Conservation (phyloP, 495 filamentous ascomycete genomes). For the Xylaria longipes region DNA sequence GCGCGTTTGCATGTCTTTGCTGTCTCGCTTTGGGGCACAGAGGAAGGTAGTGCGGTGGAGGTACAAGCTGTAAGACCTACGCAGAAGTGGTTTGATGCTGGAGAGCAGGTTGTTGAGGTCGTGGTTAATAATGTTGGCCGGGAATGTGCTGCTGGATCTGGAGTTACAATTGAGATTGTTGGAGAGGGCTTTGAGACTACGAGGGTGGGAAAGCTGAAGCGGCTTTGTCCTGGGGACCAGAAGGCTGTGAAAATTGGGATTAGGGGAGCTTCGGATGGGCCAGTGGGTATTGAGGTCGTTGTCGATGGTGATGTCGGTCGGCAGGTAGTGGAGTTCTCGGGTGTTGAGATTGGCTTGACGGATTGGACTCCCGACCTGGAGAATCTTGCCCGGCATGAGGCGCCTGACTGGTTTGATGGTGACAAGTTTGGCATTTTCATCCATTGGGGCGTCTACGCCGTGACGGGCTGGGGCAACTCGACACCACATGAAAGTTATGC, state of each 20-base stretch:
- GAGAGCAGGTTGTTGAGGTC: constrained; percentile 58
- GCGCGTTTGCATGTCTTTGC: constrained; percentile 54
- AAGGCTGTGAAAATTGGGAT: constrained; percentile 56
- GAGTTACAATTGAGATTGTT: constrained; percentile 45
- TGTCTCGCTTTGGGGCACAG: constrained; percentile 41
- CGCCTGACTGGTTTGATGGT: constrained; percentile 59
- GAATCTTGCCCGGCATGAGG: constrained; percentile 53
- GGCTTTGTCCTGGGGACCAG: constrained; percentile 61
- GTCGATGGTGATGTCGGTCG: constrained; percentile 14
- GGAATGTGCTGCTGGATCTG: constrained; percentile 48
- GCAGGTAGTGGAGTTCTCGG: constrained; percentile 15
- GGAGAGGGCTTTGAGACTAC: constrained; percentile 49
- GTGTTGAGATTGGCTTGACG: constrained; percentile 37
- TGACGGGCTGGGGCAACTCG: constrained; percentile 62
- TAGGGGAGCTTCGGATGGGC: constrained; percentile 27
- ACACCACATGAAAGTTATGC: constrained; percentile 58
- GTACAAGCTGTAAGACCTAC: constrained; percentile 60
- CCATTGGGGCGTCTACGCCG: constrained; percentile 61
- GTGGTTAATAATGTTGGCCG: constrained; percentile 57
- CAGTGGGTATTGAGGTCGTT: constrained; percentile 28
- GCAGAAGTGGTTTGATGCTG: constrained; percentile 53
- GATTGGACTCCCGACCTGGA: constrained; percentile 41
- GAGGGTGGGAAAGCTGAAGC: constrained; percentile 48
- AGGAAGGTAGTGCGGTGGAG: constrained; percentile 27
- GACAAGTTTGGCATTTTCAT: constrained; percentile 65